Conservation (phyloP, 2,329 filamentous ascomycete species). For the Fusarium nodosum region DNA sequence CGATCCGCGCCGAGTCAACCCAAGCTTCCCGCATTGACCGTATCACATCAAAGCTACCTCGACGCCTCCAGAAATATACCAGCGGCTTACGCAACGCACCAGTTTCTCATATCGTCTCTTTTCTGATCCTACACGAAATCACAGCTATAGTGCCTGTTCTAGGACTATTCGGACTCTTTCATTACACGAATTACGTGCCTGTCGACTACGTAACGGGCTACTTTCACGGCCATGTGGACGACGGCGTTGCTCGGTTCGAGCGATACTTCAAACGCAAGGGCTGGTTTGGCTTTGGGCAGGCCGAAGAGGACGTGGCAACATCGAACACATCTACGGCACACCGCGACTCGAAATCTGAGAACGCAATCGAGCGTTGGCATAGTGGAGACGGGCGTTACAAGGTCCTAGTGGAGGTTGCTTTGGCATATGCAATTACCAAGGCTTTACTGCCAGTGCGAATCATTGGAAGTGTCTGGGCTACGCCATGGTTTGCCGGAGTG, state of each 20-base stretch:
- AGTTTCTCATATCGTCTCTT: slow-evolving; percentile 84
- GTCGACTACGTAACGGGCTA: slow-evolving; percentile 63
- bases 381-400: slow-evolving; percentile 63
- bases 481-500: slow-evolving; percentile 88
- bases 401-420: slow-evolving; percentile 78
- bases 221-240: slow-evolving; percentile 66
- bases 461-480: slow-evolving; percentile 84
- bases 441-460: slow-evolving; percentile 83
- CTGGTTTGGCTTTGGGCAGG: slow-evolving; percentile 77
- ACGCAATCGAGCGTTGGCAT: slow-evolving; percentile 56
- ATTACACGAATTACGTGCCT: slow-evolving; percentile 83
- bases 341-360: slow-evolving; percentile 42
- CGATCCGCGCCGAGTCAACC: slow-evolving; percentile 48
- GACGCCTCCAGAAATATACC: slow-evolving; percentile 77
- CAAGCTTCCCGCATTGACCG: slow-evolving; percentile 58
- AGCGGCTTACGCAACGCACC: slow-evolving; percentile 80
- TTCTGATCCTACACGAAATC: slow-evolving; percentile 90
- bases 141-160: slow-evolving; percentile 87
- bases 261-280: slow-evolving; percentile 82
- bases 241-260: slow-evolving; percentile 80
- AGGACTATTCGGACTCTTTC: slow-evolving; percentile 80
- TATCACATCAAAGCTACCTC: slow-evolving; percentile 70
- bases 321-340: slow-evolving; percentile 9
- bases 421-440: slow-evolving; percentile 93
- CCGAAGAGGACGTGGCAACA: slow-evolving; percentile 36